Evolutionary conservation across 2,329 filamentous ascomycete genomes (phyloP), one percentile per base, ranked within the genome.

Genomic region (Biscogniauxia sp.): DNA sequence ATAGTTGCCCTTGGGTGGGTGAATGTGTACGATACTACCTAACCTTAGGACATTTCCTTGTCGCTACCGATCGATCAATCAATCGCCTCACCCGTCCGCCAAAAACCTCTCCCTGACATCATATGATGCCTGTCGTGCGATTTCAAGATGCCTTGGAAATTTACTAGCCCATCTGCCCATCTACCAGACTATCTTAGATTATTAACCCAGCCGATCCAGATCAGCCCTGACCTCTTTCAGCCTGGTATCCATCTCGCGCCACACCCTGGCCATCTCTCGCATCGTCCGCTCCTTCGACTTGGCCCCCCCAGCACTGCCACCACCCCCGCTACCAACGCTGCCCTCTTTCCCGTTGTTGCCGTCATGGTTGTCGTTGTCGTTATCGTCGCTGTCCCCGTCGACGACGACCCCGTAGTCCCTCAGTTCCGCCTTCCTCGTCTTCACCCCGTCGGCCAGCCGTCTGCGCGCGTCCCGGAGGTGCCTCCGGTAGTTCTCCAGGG

Each of bases 201-300:
- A 8, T 63, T 62, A 72, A 28, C 67, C 63, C 57, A 75, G 58
- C n/a, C 73, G 69, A 51, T 66, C 72, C 54, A 86, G 63, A 62
- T 86, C 83, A 2, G 69, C 74, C 60, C 74, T 76, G 0, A 83
- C 79, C 53, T 86, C 83, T 9, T 78, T 74, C 58, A 85, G 71
- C 67, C 83, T 76, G 61, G 74, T 72, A 26, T 74, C 77, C 78
- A 85, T 81, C 59, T 85, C 81, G 2, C 75, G 70, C 68, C 82
- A 82, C 7, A 80, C 77, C 57, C 77, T 74, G 2, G 80, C 83
- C 77, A 85, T 81, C 69, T 86, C 83, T 58, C 79, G 76, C 78
- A 85, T 79, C 23, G 73, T 75, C 61, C 75, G 77, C 67, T 82
- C 82, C 73, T 82, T 84, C 7, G 50, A 65, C 57, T 65, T 59